A percentile compares a stretch with the other conserved stretches of the same genome.
These are phyloP conservation scores for Exsudoporus frostii DNA, from an alignment of 768 basidiomycete species.

Conservation along the genomic window DNA sequence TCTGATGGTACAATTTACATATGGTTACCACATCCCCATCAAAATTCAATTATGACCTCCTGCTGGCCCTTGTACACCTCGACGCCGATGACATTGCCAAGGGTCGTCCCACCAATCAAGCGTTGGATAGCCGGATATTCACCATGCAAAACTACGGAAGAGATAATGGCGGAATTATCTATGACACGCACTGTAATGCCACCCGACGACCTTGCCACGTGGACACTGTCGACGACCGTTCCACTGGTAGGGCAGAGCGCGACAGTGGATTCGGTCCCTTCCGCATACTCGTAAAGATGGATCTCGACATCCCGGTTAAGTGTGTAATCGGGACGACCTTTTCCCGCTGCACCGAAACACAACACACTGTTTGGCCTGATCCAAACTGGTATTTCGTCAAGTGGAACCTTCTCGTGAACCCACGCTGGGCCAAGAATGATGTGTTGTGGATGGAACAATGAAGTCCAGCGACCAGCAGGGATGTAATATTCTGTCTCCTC, in stretches of 20 bases:
- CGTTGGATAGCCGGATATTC: conserved; percentile 7
- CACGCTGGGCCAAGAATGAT: conserved; percentile 57
- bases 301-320: conserved; percentile 42
- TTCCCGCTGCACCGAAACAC: conserved; percentile 32
- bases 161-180: conserved; percentile 7
- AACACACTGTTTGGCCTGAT: conserved; percentile 57
- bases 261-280: conserved; percentile 32
- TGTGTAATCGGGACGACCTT: conserved; percentile 47
- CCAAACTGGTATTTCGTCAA: conserved; percentile 66
- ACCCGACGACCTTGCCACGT: conserved; percentile 10
- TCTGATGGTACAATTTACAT: not conserved
- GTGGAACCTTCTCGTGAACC: conserved; percentile 59
- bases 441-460: conserved; percentile 53
- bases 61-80: not conserved
- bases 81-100: not conserved
- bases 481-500: conserved; percentile 61
- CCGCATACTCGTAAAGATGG: conserved; percentile 50
- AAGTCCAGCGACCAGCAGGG: conserved; percentile 59
- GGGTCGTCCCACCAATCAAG: conserved; percentile 8
- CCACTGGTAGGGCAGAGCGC: conserved; percentile 16
- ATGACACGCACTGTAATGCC: conserved; percentile 4
- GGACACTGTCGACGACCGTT: conserved; percentile 1
- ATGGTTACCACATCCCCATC: not conserved
- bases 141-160: conserved; percentile 14
- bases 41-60: conserved; percentile 11